Evolutionary conservation across 805 yeast species (phyloP), one percentile per base, ranked within the genome.

Genomic region (Wickerhamiella azymoides): DNA sequence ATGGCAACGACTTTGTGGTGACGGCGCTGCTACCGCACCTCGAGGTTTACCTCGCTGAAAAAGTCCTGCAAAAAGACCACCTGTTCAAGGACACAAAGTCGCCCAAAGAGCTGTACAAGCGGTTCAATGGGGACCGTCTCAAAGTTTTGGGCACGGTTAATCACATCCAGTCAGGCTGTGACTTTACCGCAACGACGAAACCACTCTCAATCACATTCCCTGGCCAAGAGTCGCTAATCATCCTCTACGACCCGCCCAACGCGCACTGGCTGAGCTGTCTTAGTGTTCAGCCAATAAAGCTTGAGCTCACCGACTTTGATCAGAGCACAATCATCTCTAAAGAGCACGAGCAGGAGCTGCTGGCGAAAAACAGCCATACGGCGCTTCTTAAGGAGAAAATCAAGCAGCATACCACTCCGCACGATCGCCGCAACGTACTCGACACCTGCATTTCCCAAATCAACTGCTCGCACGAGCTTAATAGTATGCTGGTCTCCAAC

Each of bases 231-330:
- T 33, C 26, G 51, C 57, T 36, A 13, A 27, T 42, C 8, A 62
- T 80, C 3, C 54, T 71, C n/a, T 86, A 76, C 57, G 72, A 73
- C 21, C 80, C 92, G 1, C 96, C 96, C 0, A 71, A 73, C 38
- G 74, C 80, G 16, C 69, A 68, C 25, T 71, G 74, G 48, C 69
- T 88, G 68, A 94, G 86, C 52, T 84, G 82, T 58, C 80, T 76
- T 52, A 79, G 96, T 0, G 58, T 79, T 3, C 65, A 70, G n/a
- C 93, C 95, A 0, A 81, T 85, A 3, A 63, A 76, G 3, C 68
- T 86, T 9, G 80, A 79, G 13, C 58, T 71, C 11, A 62, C 66
- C 8, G 30, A 36, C 17, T 27, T 38, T 13, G 16, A 41, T 18
- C 19, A 36, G 7, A n/a, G 18, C 8, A 40, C 47, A n/a, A 36